Evolutionary conservation across 2,329 filamentous ascomycete species (phyloP).

Genomic region (Elsinoe fawcettii): DNA sequence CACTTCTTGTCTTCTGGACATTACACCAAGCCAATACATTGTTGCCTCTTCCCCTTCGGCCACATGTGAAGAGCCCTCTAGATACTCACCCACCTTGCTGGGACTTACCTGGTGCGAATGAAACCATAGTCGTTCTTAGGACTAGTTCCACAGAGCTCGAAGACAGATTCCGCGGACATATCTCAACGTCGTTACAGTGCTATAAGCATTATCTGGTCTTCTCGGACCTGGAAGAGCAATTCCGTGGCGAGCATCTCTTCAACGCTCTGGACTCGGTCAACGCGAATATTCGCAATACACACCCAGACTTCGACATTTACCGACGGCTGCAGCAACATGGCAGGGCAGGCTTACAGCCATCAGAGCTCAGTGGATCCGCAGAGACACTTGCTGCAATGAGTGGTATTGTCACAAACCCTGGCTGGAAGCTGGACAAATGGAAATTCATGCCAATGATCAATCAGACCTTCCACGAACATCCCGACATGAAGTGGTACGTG

Average conservation of each 20-base stretch:
- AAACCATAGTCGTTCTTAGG: slow-evolving; percentile 47
- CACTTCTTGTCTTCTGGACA: too few relatives aligned
- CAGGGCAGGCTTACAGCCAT: slow-evolving; percentile 17
- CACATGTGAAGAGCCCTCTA: too few relatives aligned
- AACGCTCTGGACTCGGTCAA: slow-evolving; percentile 24
- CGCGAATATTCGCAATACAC: slow-evolving; percentile 16
- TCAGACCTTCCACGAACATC: slow-evolving; percentile 25
- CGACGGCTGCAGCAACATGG: slow-evolving; percentile 22
- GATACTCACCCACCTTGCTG: slow-evolving; percentile 14
- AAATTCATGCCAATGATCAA: slow-evolving; percentile 48
- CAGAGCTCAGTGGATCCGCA: slow-evolving; percentile 21
- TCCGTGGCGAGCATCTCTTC: slow-evolving; percentile 29
- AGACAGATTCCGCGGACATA: slow-evolving; percentile 25
- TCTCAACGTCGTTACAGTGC: slow-evolving; percentile 31
- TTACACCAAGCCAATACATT: too few relatives aligned
- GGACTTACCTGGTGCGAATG: slow-evolving; percentile 30
- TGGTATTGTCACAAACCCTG: slow-evolving; percentile 27
- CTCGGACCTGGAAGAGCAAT: slow-evolving; percentile 32
- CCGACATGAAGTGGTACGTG: slow-evolving; percentile 50
- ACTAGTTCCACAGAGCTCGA: slow-evolving; percentile 29
- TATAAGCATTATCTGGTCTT: slow-evolving; percentile 30
- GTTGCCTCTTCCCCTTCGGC: too few relatives aligned
- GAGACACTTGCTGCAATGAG: neutral
- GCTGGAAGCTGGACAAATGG: slow-evolving; percentile 39
- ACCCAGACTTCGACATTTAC: slow-evolving; percentile 26